A percentile compares a stretch with the other conserved stretches of the same genome.
These are phyloP conservation scores for Colletotrichum higginsianum DNA, from an alignment of 2,329 filamentous ascomycete genomes.

Conservation along the genomic window DNA sequence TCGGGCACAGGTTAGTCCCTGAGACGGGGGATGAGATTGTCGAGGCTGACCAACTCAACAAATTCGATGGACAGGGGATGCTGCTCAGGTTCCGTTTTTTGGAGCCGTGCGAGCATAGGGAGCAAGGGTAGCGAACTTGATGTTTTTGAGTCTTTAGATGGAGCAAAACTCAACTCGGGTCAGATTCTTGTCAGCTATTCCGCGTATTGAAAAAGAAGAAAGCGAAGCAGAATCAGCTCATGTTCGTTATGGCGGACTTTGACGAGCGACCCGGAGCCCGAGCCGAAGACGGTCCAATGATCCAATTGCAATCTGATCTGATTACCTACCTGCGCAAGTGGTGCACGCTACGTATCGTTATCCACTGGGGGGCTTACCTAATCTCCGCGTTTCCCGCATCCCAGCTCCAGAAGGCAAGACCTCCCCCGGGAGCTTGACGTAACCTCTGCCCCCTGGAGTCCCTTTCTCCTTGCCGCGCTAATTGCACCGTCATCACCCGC, in stretches of 20 bases:
- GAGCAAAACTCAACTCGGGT: too few species aligned
- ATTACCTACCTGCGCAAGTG: not conserved
- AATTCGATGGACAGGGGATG: slow-evolving; percentile 29
- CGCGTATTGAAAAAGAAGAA: too few species aligned
- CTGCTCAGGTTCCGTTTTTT: not conserved
- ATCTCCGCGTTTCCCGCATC: slow-evolving; percentile 6
- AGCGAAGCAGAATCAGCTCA: too few species aligned
- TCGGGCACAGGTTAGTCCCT: not conserved
- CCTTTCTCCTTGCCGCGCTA: not conserved
- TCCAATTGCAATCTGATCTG: not conserved
- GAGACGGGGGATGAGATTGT: not conserved
- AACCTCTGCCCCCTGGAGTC: not conserved
- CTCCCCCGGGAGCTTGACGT: slow-evolving; percentile 35
- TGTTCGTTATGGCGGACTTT: not conserved
- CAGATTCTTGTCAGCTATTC: too few species aligned
- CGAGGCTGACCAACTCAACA: slow-evolving; percentile 30
- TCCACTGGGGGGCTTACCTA: slow-evolving; percentile 1
- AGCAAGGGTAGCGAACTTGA: too few species aligned
- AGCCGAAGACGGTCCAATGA: not conserved
- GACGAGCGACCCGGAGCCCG: slow-evolving; percentile 1
- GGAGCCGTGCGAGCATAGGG: too few species aligned
- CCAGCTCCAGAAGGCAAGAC: not conserved
- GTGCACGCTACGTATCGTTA: too few species aligned
- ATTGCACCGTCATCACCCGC: slow-evolving; percentile 32
- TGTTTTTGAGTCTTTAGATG: too few species aligned